phyloP scores from a whole-genome alignment of 2,329 filamentous ascomycete species.

The Amylocarpus encephaloides region DNA sequence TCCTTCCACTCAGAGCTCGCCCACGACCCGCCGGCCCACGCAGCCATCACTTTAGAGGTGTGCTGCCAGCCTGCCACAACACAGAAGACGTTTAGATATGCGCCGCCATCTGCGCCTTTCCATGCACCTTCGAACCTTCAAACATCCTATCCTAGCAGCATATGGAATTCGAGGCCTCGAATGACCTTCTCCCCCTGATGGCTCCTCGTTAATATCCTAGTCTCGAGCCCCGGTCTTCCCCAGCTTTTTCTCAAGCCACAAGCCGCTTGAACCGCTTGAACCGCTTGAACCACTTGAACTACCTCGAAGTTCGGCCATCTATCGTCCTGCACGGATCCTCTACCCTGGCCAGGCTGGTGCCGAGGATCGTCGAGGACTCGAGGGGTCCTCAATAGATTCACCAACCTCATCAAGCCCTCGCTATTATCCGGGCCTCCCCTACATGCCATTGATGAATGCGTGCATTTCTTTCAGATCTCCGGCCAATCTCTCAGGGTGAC shows the following conservation, averaged over 20 bases:
- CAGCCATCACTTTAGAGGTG: not conserved
- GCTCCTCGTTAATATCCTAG: not conserved
- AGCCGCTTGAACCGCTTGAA: slow-evolving; percentile 13
- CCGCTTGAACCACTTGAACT: no score
- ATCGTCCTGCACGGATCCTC: not conserved
- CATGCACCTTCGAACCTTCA: slow-evolving; percentile 1
- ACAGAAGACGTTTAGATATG: slow-evolving; percentile 20
- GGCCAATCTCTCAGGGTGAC: no score
- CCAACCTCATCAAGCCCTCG: no score
- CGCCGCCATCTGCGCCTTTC: slow-evolving; percentile 14
- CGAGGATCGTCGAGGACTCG: not conserved
- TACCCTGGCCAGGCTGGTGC: not conserved
- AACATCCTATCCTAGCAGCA: not conserved
- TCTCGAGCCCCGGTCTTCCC: slow-evolving; percentile 14
- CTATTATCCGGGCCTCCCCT: no score
- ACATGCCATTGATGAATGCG: no score
- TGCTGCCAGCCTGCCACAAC: slow-evolving; percentile 7
- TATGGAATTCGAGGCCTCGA: slow-evolving; percentile 1
- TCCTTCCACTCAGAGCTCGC: slow-evolving; percentile 13
- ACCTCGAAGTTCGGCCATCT: not conserved
- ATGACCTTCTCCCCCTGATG: slow-evolving; percentile 1
- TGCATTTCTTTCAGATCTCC: no score
- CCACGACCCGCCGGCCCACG: not conserved
- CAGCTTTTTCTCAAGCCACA: slow-evolving; percentile 22
- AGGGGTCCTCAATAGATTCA: no score